Evolutionary conservation across 192 early-diverging fungal genomes (phyloP).

Genomic region (Coemansia sp.): DNA sequence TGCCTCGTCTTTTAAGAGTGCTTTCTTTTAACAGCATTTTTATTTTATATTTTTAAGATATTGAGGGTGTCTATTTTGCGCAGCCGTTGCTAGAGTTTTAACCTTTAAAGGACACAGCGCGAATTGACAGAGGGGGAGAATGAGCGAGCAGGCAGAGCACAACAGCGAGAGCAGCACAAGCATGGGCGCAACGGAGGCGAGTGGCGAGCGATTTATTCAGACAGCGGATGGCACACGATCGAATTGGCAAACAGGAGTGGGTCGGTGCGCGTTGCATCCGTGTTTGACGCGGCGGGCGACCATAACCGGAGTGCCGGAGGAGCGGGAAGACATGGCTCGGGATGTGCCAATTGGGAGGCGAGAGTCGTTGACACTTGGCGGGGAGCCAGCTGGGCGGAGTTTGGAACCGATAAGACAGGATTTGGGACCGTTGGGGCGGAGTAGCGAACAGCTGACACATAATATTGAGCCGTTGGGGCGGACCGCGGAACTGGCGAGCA

Average conservation of each 20-base stretch:
- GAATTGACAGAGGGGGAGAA: not conserved
- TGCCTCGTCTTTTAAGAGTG: too few relatives aligned
- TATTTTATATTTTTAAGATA: not conserved
- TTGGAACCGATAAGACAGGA: too few relatives aligned
- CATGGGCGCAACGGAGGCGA: slow-evolving; percentile 24
- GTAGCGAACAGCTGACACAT: not conserved
- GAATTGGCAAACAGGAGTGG: slow-evolving; percentile 35
- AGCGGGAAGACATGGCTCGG: not conserved
- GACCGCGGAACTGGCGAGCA: not conserved
- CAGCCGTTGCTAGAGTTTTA: not conserved
- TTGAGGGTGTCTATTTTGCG: not conserved
- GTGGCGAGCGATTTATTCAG: slow-evolving; percentile 43
- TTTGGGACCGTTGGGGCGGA: not conserved
- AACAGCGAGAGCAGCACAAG: slow-evolving; percentile 6
- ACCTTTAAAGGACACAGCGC: too few relatives aligned
- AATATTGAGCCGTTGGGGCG: not conserved
- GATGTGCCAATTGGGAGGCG: not conserved
- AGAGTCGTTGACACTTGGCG: not conserved
- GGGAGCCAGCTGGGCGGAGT: too few relatives aligned
- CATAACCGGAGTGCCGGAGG: not conserved
- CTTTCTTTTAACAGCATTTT: not conserved
- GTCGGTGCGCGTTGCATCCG: slow-evolving; percentile 48
- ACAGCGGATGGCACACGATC: slow-evolving; percentile 29
- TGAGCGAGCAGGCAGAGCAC: not conserved
- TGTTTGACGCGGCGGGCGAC: slow-evolving; percentile 39